Percentiles rank a stretch among this genome's conserved stretches.
phyloP scores from a whole-genome alignment of 768 basidiomycete genomes.

The Termitomyces eurrhizus region DNA sequence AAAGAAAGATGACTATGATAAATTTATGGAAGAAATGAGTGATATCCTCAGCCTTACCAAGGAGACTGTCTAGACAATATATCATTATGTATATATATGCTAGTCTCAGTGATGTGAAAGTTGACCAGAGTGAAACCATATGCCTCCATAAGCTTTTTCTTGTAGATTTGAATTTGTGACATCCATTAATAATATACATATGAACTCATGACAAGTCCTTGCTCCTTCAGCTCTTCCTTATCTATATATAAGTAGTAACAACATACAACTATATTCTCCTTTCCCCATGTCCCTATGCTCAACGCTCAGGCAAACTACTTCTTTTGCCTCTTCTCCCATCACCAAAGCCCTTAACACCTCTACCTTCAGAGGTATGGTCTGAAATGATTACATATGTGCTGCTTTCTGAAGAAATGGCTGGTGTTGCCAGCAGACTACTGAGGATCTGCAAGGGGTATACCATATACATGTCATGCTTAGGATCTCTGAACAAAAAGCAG shows the following conservation, averaged over 20 bases:
- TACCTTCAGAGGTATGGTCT: slow-evolving; percentile 73
- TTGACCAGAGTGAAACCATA: background rate
- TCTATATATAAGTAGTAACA: slow-evolving; percentile 23
- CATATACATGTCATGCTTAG: slow-evolving; percentile 22
- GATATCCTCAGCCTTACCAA: slow-evolving; percentile 49
- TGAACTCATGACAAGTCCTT: background rate
- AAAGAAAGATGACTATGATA: slow-evolving; percentile 67
- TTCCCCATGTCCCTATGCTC: slow-evolving; percentile 64
- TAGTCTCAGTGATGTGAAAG: background rate
- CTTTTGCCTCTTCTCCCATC: slow-evolving; percentile 68
- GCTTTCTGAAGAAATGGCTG: slow-evolving; percentile 17
- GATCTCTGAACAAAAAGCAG: no score
- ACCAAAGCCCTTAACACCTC: slow-evolving; percentile 42
- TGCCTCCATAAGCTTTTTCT: background rate
- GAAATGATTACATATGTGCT: slow-evolving; percentile 48
- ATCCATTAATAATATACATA: background rate
- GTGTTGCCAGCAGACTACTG: slow-evolving; percentile 31
- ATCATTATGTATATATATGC: background rate
- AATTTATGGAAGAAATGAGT: slow-evolving; percentile 73
- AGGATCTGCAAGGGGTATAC: slow-evolving; percentile 44
- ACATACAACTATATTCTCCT: slow-evolving; percentile 43
- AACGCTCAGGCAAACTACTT: slow-evolving; percentile 52
- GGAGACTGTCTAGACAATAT: slow-evolving; percentile 2
- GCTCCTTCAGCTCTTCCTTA: slow-evolving; percentile 8
- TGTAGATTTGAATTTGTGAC: no score